Evolutionary conservation across 345 rosid genomes (phyloP).

Genomic region (Physaria fendleri): DNA sequence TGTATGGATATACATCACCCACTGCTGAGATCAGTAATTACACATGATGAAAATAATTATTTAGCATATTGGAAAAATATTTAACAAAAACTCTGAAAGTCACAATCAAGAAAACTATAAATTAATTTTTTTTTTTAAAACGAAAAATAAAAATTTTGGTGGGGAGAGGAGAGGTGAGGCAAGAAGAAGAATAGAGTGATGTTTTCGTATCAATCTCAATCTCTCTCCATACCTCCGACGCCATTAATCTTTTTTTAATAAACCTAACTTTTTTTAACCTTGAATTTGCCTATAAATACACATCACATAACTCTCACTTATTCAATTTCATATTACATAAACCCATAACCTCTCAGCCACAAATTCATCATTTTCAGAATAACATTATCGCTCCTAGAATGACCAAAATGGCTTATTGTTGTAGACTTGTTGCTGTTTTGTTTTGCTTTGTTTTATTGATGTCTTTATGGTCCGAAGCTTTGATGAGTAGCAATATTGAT

Average conservation of each 20-base stretch:
- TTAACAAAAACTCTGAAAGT: background rate
- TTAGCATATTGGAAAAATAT: background rate
- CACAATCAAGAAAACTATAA: background rate
- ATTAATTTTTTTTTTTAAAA: background rate
- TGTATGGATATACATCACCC: conserved; percentile 18
- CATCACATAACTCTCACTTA: background rate
- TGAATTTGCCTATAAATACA: conserved; percentile 22
- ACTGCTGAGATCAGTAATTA: conserved; percentile 15
- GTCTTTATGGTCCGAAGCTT: conserved; percentile 7
- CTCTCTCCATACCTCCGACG: conserved; percentile 28
- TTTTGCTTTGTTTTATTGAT: conserved; percentile 4
- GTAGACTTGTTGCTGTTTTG: background rate
- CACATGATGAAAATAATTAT: conserved; percentile 1
- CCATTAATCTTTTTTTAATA: conserved; percentile 25
- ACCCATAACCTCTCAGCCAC: background rate
- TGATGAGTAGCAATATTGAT: conserved; percentile 26
- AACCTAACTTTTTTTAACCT: conserved; percentile 7
- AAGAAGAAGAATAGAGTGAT: conserved; percentile 8
- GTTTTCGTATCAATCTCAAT: conserved; percentile 30
- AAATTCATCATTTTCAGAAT: background rate
- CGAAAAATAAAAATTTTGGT: background rate
- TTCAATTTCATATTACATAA: conserved; percentile 8
- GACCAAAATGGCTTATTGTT: conserved; percentile 7
- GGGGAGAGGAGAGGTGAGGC: conserved; percentile 9
- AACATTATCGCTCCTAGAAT: background rate